A percentile compares a stretch with the other conserved stretches of the same genome.
phyloP scores from a whole-genome alignment of 2,329 filamentous ascomycete species.

The Ceratocystiopsis minuta region DNA sequence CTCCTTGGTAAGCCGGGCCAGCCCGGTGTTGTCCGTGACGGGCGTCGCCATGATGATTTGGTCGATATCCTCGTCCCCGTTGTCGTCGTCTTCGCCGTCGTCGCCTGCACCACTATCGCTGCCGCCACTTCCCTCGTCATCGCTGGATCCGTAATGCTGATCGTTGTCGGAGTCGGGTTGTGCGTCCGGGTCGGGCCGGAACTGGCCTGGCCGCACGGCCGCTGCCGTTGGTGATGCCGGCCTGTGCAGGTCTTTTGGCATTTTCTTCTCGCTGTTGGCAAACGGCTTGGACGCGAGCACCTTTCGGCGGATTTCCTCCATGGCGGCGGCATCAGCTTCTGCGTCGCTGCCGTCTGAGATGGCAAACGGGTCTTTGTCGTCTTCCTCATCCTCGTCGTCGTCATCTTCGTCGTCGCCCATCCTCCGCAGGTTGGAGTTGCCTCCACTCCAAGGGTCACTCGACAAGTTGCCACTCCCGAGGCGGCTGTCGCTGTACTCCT shows the following conservation, averaged over 20 bases:
- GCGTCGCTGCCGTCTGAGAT: constrained; percentile 59
- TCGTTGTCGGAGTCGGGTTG: constrained; percentile 54
- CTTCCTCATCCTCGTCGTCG: constrained; percentile 24
- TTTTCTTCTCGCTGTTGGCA: constrained; percentile 32
- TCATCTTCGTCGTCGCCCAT: constrained; percentile 22
- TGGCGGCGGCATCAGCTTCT: constrained; percentile 39
- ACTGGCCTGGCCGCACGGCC: constrained; percentile 39
- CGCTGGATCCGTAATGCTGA: constrained; percentile 3
- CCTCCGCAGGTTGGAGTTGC: constrained; percentile 59
- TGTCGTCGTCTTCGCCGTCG: constrained; percentile 27
- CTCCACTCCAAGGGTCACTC: constrained; percentile 74
- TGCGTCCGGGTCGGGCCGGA: constrained; percentile 44
- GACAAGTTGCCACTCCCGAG: constrained; percentile 40
- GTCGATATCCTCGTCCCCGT: constrained; percentile 68
- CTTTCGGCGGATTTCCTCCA: constrained; percentile 78
- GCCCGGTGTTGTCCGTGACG: constrained; percentile 67
- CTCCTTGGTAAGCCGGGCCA: constrained; percentile 38
- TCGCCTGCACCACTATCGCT: constrained; percentile 14
- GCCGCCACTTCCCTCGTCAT: not conserved
- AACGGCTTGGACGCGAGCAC: constrained; percentile 90
- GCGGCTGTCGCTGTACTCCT: constrained; percentile 69
- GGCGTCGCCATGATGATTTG: constrained; percentile 84
- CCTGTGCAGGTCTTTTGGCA: constrained; percentile 17
- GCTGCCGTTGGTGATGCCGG: constrained; percentile 13
- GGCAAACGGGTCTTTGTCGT: constrained; percentile 46